A percentile compares a stretch with the other conserved stretches of the same genome.
Conservation (phyloP, 495 filamentous ascomycete species). For the Clohesyomyces aquaticus region DNA sequence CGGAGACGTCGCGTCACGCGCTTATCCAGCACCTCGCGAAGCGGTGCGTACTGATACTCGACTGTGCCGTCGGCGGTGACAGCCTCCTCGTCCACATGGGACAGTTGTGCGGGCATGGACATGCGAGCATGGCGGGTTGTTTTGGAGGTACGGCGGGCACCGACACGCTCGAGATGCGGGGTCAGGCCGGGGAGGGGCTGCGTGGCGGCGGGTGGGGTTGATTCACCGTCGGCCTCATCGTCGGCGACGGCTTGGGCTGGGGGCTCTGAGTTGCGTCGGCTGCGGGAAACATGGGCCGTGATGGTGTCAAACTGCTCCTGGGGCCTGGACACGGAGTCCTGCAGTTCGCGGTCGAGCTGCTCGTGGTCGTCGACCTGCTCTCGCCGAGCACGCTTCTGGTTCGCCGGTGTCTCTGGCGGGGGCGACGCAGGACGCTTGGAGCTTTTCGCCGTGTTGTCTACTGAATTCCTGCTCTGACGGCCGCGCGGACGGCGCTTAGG, state of each 20-base stretch:
- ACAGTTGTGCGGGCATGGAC: constrained; percentile 35
- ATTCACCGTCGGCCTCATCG: constrained; percentile 6
- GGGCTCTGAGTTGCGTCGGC: constrained; percentile 29
- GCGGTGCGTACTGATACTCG: constrained; percentile 66
- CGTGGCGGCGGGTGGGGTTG: constrained; percentile 19
- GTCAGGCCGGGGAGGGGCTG: constrained; percentile 32
- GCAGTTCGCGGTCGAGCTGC: constrained; percentile 31
- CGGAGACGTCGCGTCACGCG: constrained; percentile 73
- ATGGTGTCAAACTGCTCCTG: constrained; percentile 12
- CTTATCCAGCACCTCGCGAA: constrained; percentile 69
- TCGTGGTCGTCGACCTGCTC: constrained; percentile 28
- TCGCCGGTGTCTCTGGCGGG: not conserved
- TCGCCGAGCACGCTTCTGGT: constrained; percentile 18
- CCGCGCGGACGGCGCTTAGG: constrained; percentile 12
- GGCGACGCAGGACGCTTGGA: constrained; percentile 25
- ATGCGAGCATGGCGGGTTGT: constrained; percentile 23
- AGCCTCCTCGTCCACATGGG: constrained; percentile 3
- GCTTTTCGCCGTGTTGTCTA: too few species aligned
- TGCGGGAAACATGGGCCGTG: not conserved
- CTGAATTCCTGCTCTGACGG: constrained; percentile 16
- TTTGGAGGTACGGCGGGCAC: constrained; percentile 15
- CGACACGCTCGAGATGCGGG: constrained; percentile 31
- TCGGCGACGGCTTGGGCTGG: constrained; percentile 4
- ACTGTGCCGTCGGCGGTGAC: not conserved
- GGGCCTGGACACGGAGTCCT: constrained; percentile 19